Conservation (phyloP, 371 early-diverging fungal genomes). For the Rhizomucor pusillus region DNA sequence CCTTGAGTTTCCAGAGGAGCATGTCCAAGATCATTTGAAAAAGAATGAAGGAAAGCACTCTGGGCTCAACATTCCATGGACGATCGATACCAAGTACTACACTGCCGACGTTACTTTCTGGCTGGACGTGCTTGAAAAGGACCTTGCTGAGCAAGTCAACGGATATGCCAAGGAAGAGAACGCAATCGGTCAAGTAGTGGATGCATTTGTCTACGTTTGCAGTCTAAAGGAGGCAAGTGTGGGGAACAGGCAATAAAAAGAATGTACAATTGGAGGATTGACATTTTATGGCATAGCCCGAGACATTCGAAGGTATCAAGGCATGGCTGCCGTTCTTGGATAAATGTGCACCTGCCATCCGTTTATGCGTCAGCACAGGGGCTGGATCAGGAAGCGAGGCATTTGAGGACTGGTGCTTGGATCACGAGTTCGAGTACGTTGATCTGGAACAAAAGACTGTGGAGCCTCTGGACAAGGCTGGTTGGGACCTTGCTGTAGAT, state of each 20-base stretch:
- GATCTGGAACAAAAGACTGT: slow-evolving; percentile 45
- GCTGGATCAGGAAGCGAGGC: slow-evolving; percentile 8
- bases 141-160: slow-evolving; percentile 33
- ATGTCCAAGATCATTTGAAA: slow-evolving; percentile 25
- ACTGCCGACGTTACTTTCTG: slow-evolving; percentile 68
- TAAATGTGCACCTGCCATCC: slow-evolving; percentile 52
- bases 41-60: slow-evolving; percentile 34
- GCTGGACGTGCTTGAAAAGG: slow-evolving; percentile 55
- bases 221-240: slow-evolving; percentile 45
- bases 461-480: slow-evolving; percentile 33
- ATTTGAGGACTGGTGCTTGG: slow-evolving; percentile 53
- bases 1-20: slow-evolving; percentile 16
- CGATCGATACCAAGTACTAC: slow-evolving; percentile 71
- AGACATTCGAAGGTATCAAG: slow-evolving; percentile 53
- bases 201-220: slow-evolving; percentile 68
- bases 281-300: slow-evolving; percentile 24
- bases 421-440: slow-evolving; percentile 64
- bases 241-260: neutral
- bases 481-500: slow-evolving; percentile 46
- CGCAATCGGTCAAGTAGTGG: slow-evolving; percentile 58
- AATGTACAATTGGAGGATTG: neutral
- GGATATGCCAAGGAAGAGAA: slow-evolving; percentile 46
- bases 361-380: slow-evolving; percentile 49
- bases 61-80: slow-evolving; percentile 60
- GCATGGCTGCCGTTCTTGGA: slow-evolving; percentile 58